Base-by-base conservation (phyloP, 306 rosid genomes). In the Fragaria nilgerrensis region DNA sequence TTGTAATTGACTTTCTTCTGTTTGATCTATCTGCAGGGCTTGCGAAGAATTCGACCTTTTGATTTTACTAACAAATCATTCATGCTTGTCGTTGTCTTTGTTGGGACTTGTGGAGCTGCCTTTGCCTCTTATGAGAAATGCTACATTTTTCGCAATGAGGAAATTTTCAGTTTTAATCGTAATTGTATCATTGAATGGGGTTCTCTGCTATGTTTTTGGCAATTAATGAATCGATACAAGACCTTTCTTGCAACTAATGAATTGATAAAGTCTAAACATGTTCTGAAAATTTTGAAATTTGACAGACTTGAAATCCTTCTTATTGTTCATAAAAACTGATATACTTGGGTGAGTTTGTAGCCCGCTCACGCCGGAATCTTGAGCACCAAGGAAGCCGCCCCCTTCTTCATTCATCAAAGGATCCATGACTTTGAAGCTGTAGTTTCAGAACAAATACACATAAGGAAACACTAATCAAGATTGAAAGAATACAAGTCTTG, bases 361-460 rank as follows among this genome's bases (percentile, higher is more conserved):
- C 36, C 43, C 0, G 39, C 10, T 61, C 4, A 9, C 0, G 63
- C 15, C 64, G 20, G 11, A 55, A n/a, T 8, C 3, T n/a, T 55
- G 29, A 20, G 62, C 62, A 55, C 29, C 15, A 9, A 22, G 59
- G 27, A 63, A 2, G 64, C 19, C 19, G 34, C 17, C 25, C 12
- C 19, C 25, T 41, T 10, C 9, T 29, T 78, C 82, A 63, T 58
- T 77, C 10, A 5, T 68, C 76, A 48, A 59, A 76, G 69, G 44
- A 82, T 53, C 88, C 88, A 85, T 56, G 84, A 80, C 25, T 72
- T 85, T 32, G 88, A 82, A 39, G 86, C 88, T 85, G 82, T 36
- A 76, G 34, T 25, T 44, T 11, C 20, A 71, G n/a, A 23, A 69
- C 5, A 34, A 11, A 7, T 6, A 13, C 37, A 20, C 0, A 11